Percentiles rank a stretch among this genome's conserved stretches.
These are phyloP conservation scores for Nicotiana benthamiana DNA, from an alignment of 257 asterid genomes.

Conservation along the genomic window DNA sequence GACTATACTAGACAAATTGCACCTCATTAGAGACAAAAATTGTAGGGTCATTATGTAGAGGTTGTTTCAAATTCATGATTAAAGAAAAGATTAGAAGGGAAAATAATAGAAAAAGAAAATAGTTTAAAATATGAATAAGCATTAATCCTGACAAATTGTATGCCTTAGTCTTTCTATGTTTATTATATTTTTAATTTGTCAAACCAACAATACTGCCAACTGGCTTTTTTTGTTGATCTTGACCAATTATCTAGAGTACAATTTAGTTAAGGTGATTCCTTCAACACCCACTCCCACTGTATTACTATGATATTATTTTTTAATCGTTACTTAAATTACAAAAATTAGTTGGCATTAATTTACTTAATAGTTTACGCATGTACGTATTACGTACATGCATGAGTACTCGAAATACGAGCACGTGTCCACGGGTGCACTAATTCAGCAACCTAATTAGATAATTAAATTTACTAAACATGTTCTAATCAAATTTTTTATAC, in stretches of 20 bases:
- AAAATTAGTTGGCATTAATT: neutral
- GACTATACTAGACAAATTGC: neutral
- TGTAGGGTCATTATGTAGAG: neutral
- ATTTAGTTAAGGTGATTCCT: neutral
- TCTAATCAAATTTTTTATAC: neutral
- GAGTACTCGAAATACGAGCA: constrained; percentile 11
- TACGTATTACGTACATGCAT: constrained; percentile 20
- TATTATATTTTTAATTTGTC: neutral
- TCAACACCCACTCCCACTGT: neutral
- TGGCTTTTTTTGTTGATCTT: neutral
- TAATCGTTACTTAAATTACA: neutral
- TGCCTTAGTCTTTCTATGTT: neutral
- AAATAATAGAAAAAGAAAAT: neutral
- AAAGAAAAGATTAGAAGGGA: neutral
- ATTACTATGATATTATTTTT: neutral
- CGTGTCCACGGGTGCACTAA: constrained; percentile 14
- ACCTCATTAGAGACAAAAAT: neutral
- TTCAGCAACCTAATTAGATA: neutral
- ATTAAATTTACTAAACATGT: neutral
- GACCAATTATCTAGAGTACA: neutral
- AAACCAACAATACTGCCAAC: neutral
- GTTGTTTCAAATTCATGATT: neutral
- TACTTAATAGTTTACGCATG: neutral
- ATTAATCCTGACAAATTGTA: neutral
- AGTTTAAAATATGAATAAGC: neutral